A percentile compares a stretch with the other conserved stretches of the same genome.
These are phyloP conservation scores for Cadophora sp. DNA, from an alignment of 2,329 filamentous ascomycete genomes.

Conservation along the genomic window DNA sequence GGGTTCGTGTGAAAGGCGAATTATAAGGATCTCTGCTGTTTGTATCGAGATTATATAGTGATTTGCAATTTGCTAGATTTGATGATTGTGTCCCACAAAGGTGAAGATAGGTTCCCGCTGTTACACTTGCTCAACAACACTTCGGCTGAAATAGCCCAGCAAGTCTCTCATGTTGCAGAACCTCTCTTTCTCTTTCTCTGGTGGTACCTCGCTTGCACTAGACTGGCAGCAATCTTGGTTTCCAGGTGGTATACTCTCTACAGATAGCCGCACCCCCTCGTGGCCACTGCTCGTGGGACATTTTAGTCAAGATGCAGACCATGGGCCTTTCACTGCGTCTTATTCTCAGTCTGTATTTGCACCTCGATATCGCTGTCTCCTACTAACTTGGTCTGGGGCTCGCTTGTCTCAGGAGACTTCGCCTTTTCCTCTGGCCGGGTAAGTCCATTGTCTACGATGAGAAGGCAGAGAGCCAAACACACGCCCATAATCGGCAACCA, in stretches of 20 bases:
- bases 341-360: constrained; percentile 9
- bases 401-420: constrained; percentile 15
- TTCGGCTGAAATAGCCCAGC: not conserved
- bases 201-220: not conserved
- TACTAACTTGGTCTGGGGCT: constrained; percentile 7
- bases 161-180: not conserved
- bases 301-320: no score
- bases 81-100: not conserved
- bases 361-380: constrained; percentile 31
- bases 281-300: no score
- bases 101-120: not conserved
- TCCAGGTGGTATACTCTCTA: no score
- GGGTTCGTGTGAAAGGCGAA: not conserved
- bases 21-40: not conserved
- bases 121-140: not conserved
- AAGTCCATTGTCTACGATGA: constrained; percentile 59
- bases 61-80: not conserved
- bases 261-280: no score
- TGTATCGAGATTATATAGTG: not conserved
- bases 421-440: constrained; percentile 42
- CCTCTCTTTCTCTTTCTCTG: not conserved
- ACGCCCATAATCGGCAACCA: constrained; percentile 60
- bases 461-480: constrained; percentile 56
- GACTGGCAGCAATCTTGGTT: not conserved
- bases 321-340: not conserved